Conservation (phyloP, 345 rosid species). For the Aquilaria malaccensis region DNA sequence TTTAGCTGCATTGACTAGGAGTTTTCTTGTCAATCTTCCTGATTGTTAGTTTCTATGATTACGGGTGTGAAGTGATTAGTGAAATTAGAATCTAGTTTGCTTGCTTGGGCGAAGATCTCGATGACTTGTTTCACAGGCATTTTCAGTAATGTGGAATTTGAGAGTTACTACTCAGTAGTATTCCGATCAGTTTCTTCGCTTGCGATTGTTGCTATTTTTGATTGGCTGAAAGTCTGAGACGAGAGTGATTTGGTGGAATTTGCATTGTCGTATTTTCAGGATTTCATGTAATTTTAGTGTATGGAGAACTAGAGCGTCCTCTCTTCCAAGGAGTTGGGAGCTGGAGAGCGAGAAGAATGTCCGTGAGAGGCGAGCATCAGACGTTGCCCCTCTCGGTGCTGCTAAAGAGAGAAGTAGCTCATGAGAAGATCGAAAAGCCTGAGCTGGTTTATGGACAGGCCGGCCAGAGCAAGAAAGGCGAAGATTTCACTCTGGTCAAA, state of each 20-base stretch:
- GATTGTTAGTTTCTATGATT: not conserved
- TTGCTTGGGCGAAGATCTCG: slow-evolving; percentile 24
- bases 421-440: slow-evolving; percentile 73
- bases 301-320: slow-evolving; percentile 22
- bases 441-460: slow-evolving; percentile 78
- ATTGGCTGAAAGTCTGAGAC: not conserved
- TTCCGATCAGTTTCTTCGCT: slow-evolving; percentile 8
- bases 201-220: not conserved
- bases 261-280: slow-evolving; percentile 13
- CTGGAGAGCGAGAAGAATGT: slow-evolving; percentile 30
- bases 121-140: slow-evolving; percentile 9
- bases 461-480: slow-evolving; percentile 95
- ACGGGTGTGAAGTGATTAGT: slow-evolving; percentile 1
- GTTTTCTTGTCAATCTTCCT: slow-evolving; percentile 6
- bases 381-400: slow-evolving; percentile 87
- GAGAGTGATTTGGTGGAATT: slow-evolving; percentile 17
- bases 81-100: not conserved
- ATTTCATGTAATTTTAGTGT: not conserved
- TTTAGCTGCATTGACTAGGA: slow-evolving; percentile 24
- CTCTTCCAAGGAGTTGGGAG: slow-evolving; percentile 1
- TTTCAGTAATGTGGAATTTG: not conserved
- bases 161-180: not conserved
- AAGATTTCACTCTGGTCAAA: slow-evolving; percentile 71
- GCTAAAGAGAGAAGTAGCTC: slow-evolving; percentile 80
- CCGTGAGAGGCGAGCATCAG: slow-evolving; percentile 58